These are phyloP conservation scores for Friedmanniomyces simplex DNA, from an alignment of 495 filamentous ascomycete genomes.

Conservation along the genomic window DNA sequence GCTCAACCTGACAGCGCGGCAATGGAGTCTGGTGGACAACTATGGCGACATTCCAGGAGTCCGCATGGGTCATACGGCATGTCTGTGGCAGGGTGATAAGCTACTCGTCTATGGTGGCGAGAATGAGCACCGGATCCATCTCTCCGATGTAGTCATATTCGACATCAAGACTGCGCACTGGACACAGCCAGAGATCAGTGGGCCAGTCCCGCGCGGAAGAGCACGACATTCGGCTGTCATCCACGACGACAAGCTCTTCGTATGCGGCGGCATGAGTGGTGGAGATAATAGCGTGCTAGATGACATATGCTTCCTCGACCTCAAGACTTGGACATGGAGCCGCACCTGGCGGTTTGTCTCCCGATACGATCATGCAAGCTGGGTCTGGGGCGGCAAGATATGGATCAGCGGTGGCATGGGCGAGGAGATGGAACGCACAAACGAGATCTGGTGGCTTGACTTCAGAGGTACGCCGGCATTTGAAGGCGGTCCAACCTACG, in stretches of 20 bases:
- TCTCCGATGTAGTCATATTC: conserved; percentile 92
- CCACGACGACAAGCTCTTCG: conserved; percentile 91
- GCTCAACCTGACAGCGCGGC: conserved; percentile 71
- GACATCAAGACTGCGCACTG: conserved; percentile 87
- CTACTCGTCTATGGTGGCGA: conserved; percentile 92
- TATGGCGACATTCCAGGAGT: conserved; percentile 98
- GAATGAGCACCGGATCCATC: conserved; percentile 91
- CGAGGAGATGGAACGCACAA: conserved; percentile 89
- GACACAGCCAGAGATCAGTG: conserved; percentile 80
- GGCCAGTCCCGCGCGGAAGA: conserved; percentile 73
- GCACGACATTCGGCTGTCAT: conserved; percentile 89
- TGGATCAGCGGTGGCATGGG: conserved; percentile 97
- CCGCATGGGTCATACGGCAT: conserved; percentile 97
- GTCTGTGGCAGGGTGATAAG: conserved; percentile 85
- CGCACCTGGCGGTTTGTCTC: conserved; percentile 88
- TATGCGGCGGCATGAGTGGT: conserved; percentile 81
- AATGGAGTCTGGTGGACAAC: conserved; percentile 95
- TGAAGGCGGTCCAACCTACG: conserved; percentile 60
- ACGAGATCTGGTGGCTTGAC: conserved; percentile 94
- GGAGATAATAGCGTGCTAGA: conserved; percentile 82
- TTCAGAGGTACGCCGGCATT: conserved; percentile 80
- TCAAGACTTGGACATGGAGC: conserved; percentile 98
- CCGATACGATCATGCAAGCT: conserved; percentile 87
- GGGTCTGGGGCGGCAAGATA: conserved; percentile 79
- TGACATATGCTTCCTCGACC: conserved; percentile 88